Conservation (phyloP, 768 basidiomycete species). For the Termitomyces eurrhizus region DNA sequence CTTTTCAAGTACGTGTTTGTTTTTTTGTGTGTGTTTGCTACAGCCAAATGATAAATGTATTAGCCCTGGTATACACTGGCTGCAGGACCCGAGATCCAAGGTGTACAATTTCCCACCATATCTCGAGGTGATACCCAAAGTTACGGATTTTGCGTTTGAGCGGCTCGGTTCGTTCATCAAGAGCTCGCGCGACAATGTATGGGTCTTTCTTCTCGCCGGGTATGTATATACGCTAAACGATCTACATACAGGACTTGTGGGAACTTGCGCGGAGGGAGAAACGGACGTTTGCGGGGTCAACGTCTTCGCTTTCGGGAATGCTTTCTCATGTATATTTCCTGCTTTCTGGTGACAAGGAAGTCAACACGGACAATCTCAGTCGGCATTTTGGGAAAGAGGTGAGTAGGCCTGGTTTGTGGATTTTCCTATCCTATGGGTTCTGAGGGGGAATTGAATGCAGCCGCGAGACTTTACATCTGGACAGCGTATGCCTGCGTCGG, state of each 20-base stretch:
- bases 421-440: neutral
- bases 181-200: constrained; percentile 73
- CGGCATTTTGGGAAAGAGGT: constrained; percentile 54
- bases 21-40: neutral
- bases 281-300: constrained; percentile 76
- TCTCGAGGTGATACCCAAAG: constrained; percentile 69
- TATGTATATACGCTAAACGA: neutral
- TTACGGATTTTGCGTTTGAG: constrained; percentile 83
- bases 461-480: constrained; percentile 60
- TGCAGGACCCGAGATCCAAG: constrained; percentile 79
- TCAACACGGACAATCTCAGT: constrained; percentile 63
- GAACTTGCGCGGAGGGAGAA: constrained; percentile 54
- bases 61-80: constrained; percentile 87
- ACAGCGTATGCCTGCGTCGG: constrained; percentile 71
- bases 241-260: constrained; percentile 58
- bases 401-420: constrained; percentile 14
- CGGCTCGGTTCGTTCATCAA: constrained; percentile 68
- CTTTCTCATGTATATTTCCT: constrained; percentile 87
- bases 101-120: constrained; percentile 82
- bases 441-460: neutral
- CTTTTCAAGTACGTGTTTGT: constrained; percentile 36
- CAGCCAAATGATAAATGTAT: neutral
- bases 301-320: constrained; percentile 83
- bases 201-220: constrained; percentile 13
- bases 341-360: constrained; percentile 64